Evolutionary conservation across 2,329 filamentous ascomycete species (phyloP).

Genomic region (Talaromyces sp.): DNA sequence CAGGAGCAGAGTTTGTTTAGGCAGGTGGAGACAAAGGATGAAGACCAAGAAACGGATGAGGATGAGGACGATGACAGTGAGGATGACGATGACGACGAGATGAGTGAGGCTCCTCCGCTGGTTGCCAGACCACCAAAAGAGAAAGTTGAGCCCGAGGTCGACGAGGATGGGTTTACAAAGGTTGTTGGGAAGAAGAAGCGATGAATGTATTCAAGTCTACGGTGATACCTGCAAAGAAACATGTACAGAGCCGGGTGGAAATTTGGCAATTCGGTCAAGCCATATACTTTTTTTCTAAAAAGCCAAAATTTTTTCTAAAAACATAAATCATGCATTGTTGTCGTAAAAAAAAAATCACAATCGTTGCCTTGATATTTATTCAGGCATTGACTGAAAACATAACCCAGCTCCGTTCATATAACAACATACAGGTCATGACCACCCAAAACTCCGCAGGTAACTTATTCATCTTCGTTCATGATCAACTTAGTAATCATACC

Average conservation of each 20-base stretch:
- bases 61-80: conserved; percentile 65
- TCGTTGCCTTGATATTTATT: not conserved
- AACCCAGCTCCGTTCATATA: not conserved
- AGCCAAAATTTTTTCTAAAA: not conserved
- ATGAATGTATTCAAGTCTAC: conserved; percentile 15
- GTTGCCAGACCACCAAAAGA: conserved; percentile 53
- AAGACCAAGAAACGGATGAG: conserved; percentile 54
- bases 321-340: not conserved
- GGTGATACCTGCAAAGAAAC: not conserved
- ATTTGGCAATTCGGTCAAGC: not conserved
- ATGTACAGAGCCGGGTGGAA: not conserved
- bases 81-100: conserved; percentile 52
- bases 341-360: not conserved
- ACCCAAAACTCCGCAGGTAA: not conserved
- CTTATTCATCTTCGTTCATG: conserved; percentile 29
- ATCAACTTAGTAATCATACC: conserved; percentile 96
- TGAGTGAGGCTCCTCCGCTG: conserved; percentile 64
- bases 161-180: conserved; percentile 77
- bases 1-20: conserved; percentile 28
- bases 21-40: conserved; percentile 36
- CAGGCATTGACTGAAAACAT: not conserved
- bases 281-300: not conserved
- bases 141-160: conserved; percentile 64
- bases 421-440: not conserved
- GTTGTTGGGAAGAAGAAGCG: conserved; percentile 66